Conservation (phyloP, 768 basidiomycete species). For the Trametes cubensis region DNA sequence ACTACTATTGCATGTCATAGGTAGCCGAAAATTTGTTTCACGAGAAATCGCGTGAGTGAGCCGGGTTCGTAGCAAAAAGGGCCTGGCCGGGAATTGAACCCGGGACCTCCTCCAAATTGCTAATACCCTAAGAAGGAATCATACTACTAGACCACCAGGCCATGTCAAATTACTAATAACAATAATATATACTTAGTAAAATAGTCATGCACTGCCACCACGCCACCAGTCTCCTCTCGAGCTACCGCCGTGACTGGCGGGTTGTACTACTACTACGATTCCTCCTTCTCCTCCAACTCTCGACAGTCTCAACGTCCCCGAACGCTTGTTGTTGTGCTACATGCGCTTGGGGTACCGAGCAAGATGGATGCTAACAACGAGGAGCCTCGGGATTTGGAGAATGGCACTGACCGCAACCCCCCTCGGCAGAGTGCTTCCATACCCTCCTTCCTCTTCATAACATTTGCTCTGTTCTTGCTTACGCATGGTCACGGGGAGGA, state of each 20-base stretch:
- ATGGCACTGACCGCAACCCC: constrained; percentile 16
- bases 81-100: constrained; percentile 88
- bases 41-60: too few relatives aligned
- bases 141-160: constrained; percentile 19
- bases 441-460: constrained; percentile 73
- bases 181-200: too few relatives aligned
- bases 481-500: constrained; percentile 76
- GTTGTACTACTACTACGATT: too few relatives aligned
- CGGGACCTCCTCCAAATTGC: constrained; percentile 74
- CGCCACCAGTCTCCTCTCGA: too few relatives aligned
- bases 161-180: not conserved
- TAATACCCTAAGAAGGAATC: constrained; percentile 13
- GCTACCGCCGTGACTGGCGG: too few relatives aligned
- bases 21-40: too few relatives aligned
- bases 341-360: not conserved
- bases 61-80: too few relatives aligned
- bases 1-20: too few relatives aligned
- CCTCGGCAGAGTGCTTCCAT: constrained; percentile 59
- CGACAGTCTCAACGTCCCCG: too few relatives aligned
- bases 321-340: too few relatives aligned
- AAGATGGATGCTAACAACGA: constrained; percentile 10
- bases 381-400: constrained; percentile 25
- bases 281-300: too few relatives aligned
- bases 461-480: constrained; percentile 77
- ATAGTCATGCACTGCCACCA: too few relatives aligned